Conservation (phyloP, 1,284 basidiomycete genomes). For the Caloboletus firmus region DNA sequence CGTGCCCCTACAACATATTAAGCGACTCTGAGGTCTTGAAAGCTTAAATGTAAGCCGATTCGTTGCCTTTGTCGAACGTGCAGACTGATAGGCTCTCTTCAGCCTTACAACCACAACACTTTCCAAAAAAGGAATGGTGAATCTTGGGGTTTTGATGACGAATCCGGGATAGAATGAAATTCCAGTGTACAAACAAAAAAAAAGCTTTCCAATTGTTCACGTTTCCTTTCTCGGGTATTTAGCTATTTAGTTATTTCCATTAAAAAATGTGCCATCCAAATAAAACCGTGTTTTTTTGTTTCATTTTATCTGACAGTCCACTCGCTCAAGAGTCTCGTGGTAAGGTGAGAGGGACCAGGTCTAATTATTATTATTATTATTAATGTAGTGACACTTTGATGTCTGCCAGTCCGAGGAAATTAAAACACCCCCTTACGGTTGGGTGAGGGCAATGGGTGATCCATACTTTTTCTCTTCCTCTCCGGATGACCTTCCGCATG, state of each 20-base stretch:
- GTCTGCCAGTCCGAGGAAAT: not conserved
- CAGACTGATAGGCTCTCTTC: not conserved
- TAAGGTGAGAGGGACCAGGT: no score
- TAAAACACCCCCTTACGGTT: no score
- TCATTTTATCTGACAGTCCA: not conserved
- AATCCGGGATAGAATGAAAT: not conserved
- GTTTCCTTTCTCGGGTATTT: not conserved
- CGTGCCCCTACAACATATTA: slow-evolving; percentile 20
- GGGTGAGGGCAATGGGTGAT: not conserved
- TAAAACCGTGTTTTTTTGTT: not conserved
- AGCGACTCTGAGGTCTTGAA: slow-evolving; percentile 1
- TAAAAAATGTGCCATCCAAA: not conserved
- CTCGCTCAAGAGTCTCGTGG: not conserved
- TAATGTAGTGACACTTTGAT: not conserved
- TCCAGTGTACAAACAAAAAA: not conserved
- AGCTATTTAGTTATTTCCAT: not conserved
- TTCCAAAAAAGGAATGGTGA: not conserved
- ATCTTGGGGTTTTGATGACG: not conserved
- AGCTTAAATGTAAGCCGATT: slow-evolving; percentile 1
- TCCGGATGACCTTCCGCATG: not conserved
- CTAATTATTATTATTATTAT: no score
- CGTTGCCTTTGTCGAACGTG: not conserved
- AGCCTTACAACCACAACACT: not conserved
- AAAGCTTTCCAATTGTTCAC: not conserved
- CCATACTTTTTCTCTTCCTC: not conserved